phyloP scores from a whole-genome alignment of 306 rosid genomes.

The Lupinus albus region DNA sequence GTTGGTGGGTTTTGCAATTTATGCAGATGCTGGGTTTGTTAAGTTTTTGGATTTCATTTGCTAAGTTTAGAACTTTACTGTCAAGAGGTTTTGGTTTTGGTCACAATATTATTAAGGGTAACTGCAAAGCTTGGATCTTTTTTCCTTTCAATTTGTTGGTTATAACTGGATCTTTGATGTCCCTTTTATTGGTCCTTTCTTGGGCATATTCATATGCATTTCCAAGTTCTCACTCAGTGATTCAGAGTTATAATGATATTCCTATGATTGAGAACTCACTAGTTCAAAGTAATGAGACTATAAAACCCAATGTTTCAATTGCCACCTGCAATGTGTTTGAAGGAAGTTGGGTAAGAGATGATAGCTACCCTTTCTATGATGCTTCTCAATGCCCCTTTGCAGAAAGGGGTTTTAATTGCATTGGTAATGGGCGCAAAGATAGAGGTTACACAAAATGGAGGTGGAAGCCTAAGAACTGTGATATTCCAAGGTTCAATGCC shows the following conservation, averaged over 20 bases:
- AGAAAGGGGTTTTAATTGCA: slow-evolving; percentile 79
- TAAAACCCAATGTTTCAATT: slow-evolving; percentile 37
- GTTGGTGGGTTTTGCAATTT: slow-evolving; percentile 44
- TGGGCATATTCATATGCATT: slow-evolving; percentile 57
- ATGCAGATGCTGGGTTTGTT: slow-evolving; percentile 54
- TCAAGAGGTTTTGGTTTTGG: slow-evolving; percentile 46
- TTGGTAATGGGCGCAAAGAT: slow-evolving; percentile 77
- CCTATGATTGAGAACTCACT: slow-evolving; percentile 40
- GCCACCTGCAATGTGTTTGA: slow-evolving; percentile 69
- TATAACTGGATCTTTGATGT: slow-evolving; percentile 58
- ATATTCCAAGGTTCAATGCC: slow-evolving; percentile 71
- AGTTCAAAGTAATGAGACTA: slow-evolving; percentile 40
- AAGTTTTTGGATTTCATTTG: slow-evolving; percentile 49
- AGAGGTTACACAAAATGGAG: slow-evolving; percentile 72
- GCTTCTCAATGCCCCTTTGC: slow-evolving; percentile 74
- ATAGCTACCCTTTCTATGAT: slow-evolving; percentile 77
- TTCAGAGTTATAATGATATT: slow-evolving; percentile 44
- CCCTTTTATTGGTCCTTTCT: slow-evolving; percentile 50
- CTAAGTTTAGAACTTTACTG: slow-evolving; percentile 49
- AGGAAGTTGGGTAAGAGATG: slow-evolving; percentile 79
- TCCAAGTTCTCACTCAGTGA: slow-evolving; percentile 44
- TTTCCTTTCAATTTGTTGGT: slow-evolving; percentile 55
- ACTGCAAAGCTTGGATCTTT: slow-evolving; percentile 48
- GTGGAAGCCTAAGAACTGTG: slow-evolving; percentile 80
- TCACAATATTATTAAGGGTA: slow-evolving; percentile 51